Conservation (phyloP, 2,329 filamentous ascomycete species). For the Calonectria multiphialidica region DNA sequence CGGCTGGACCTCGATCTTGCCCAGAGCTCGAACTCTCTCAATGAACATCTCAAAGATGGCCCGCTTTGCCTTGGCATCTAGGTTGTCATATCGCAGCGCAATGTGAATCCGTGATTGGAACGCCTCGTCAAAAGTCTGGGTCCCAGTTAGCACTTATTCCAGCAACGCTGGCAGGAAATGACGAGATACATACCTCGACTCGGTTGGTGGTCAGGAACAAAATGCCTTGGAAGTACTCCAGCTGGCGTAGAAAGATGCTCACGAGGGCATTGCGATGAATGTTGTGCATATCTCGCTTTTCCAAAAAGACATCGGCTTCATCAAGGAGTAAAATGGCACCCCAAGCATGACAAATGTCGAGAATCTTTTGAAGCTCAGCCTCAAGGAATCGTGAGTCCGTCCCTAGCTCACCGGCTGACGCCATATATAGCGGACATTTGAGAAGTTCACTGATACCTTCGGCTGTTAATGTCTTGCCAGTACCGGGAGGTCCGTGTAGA, state of each 20-base stretch:
- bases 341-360: conserved; percentile 89
- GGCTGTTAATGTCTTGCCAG: conserved; percentile 89
- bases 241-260: conserved; percentile 85
- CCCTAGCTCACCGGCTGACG: conserved; percentile 84
- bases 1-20: conserved; percentile 69
- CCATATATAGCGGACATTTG: conserved; percentile 85
- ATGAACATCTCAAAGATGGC: conserved; percentile 89
- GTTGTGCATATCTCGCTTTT: conserved; percentile 85
- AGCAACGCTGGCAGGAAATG: neutral
- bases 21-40: conserved; percentile 75
- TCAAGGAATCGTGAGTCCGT: conserved; percentile 82
- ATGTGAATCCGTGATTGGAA: conserved; percentile 92
- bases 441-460: conserved; percentile 89
- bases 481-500: conserved; percentile 87
- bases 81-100: conserved; percentile 82
- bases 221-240: conserved; percentile 95
- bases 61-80: conserved; percentile 79
- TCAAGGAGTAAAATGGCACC: conserved; percentile 87
- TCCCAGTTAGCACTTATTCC: conserved; percentile 8
- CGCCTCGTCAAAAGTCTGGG: conserved; percentile 85
- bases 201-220: conserved; percentile 91
- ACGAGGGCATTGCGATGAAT: conserved; percentile 89
- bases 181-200: conserved; percentile 66
- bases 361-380: conserved; percentile 82
- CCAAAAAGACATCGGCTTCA: conserved; percentile 87